Base-by-base conservation (phyloP, 345 rosid genomes). In the Alliaria petiolata region DNA sequence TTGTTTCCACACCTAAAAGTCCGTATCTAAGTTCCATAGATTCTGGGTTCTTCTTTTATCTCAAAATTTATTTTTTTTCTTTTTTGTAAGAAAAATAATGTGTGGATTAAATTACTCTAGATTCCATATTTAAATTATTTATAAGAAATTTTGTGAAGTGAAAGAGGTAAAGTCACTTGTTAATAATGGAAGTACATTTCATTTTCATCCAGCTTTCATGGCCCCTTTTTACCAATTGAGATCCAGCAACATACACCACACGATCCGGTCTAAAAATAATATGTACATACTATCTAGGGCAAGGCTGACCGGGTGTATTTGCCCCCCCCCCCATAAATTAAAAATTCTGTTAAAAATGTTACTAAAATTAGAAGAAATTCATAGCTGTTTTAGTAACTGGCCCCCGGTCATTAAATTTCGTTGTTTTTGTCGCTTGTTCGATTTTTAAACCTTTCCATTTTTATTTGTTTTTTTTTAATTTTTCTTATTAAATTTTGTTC, bases 101-200 rank as follows among this genome's bases (percentile, higher is more conserved):
- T 61, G 57, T 75, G 78, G 68, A 46, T 52, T 4, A 25, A 42
- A 25, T 26, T 61, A 25, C 45, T 60, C 17, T 60, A 11, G 6
- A 15, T 60, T 34, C 3, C 6, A 7, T 40, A 22, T 17, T 35
- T 40, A 15, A 22, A 28, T 68, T 16, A 43, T 16, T 13, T 44
- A 16, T 26, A 7, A 11, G 20, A 22, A 52, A 20, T 25, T 16
- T 52, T 75, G 79, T 75, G 79, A 53, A 53, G 0, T 11, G 44
- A 8, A 68, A 68, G 44, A 68, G 74, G 70, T 75, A 53, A 53
- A 68, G 74, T 67, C 69, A 43, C 34, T 75, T 75, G 64, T 68
- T 36, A 51, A 46, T 36, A 51, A 46, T 10, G 9, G 33, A 6
- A 25, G 74, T 36, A 75, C 74, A 53, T 35, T 36, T 75, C 78